phyloP scores from a whole-genome alignment of 192 early-diverging fungal species.

The Coemansia furcata region DNA sequence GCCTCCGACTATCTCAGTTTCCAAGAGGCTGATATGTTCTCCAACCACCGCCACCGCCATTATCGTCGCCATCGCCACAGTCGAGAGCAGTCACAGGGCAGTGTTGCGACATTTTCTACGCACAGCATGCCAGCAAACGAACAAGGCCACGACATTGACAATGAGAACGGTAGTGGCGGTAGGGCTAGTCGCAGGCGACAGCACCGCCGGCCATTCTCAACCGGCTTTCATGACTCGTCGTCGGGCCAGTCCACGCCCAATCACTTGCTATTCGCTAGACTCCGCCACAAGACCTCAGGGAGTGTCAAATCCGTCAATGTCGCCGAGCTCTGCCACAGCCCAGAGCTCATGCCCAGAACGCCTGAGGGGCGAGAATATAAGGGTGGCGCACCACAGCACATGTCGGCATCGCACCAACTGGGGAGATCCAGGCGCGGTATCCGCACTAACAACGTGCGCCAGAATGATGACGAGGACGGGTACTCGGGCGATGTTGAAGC shows the following conservation, averaged over 20 bases:
- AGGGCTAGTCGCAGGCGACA: constrained; percentile 4
- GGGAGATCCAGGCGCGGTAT: background rate
- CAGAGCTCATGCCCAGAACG: constrained; percentile 6
- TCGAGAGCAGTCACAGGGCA: background rate
- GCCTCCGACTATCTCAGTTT: background rate
- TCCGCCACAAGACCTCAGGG: constrained; percentile 10
- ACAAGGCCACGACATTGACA: background rate
- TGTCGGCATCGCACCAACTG: background rate
- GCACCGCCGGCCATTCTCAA: constrained; percentile 13
- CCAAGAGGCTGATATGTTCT: background rate
- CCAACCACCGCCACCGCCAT: background rate
- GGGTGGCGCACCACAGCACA: background rate
- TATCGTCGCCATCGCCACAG: background rate
- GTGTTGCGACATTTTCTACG: background rate
- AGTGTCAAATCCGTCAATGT: constrained; percentile 6
- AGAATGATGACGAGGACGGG: background rate
- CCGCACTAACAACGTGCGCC: background rate
- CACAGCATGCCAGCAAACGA: background rate
- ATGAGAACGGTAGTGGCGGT: constrained; percentile 1
- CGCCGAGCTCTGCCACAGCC: constrained; percentile 5
- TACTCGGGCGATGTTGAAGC: background rate
- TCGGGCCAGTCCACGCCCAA: constrained; percentile 40
- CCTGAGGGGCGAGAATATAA: background rate
- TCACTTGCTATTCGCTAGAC: constrained; percentile 15
- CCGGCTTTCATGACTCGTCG: constrained; percentile 16